Conservation (phyloP, 2,329 filamentous ascomycete genomes). For the Aureobasidium uvarum region DNA sequence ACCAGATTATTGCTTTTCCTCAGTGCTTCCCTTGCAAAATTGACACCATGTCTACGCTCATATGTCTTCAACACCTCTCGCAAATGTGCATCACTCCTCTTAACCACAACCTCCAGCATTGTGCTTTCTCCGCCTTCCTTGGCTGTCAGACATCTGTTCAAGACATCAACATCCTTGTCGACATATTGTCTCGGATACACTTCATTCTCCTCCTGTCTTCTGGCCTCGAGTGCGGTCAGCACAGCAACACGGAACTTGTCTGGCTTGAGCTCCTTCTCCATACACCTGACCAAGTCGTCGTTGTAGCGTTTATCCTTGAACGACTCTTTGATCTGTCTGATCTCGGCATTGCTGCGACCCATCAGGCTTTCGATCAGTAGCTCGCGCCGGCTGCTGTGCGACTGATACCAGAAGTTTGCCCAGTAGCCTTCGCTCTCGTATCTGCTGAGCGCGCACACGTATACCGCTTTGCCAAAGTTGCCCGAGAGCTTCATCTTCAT, state of each 20-base stretch:
- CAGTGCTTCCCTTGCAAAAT: constrained; percentile 85
- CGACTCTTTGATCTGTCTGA: constrained; percentile 77
- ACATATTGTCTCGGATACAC: constrained; percentile 56
- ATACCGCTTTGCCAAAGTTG: constrained; percentile 85
- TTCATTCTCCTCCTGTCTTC: constrained; percentile 77
- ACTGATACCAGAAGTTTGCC: constrained; percentile 98
- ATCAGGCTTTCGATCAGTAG: constrained; percentile 91
- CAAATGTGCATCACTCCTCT: constrained; percentile 77
- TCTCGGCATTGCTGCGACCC: constrained; percentile 85
- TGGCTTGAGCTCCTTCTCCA: constrained; percentile 88
- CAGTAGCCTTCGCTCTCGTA: constrained; percentile 97
- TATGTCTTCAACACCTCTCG: constrained; percentile 76
- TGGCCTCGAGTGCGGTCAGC: constrained; percentile 76
- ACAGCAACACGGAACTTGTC: constrained; percentile 95
- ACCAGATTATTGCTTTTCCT: constrained; percentile 89
- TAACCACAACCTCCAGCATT: constrained; percentile 82
- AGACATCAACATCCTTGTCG: constrained; percentile 65
- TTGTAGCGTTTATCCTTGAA: constrained; percentile 92
- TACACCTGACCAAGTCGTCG: constrained; percentile 76
- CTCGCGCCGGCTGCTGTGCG: constrained; percentile 77
- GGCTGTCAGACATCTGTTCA: constrained; percentile 69
- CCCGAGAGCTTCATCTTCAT: constrained; percentile 76
- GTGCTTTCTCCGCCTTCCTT: constrained; percentile 77
- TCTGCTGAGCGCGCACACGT: constrained; percentile 80
- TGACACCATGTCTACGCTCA: constrained; percentile 67